Conservation (phyloP, 73 alveolate species). For the Strombidium stylifer region DNA sequence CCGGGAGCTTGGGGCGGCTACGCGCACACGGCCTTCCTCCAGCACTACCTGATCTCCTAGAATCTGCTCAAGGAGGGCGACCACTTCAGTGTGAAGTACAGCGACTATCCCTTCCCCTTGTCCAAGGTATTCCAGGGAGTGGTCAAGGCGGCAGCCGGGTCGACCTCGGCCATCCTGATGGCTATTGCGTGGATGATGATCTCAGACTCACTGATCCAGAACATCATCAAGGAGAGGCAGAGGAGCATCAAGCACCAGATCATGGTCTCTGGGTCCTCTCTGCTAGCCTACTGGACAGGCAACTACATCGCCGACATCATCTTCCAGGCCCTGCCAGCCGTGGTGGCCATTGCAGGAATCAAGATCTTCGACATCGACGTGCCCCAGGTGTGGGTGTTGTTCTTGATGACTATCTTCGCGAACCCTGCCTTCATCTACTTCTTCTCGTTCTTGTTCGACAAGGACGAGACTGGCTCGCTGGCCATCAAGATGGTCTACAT, state of each 20-base stretch:
- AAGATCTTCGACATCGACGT: constrained; percentile 32
- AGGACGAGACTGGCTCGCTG: constrained; percentile 68
- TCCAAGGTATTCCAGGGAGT: constrained; percentile 12
- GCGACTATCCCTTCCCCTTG: constrained; percentile 47
- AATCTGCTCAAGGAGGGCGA: too few species aligned
- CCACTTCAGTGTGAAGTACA: too few species aligned
- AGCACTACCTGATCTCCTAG: too few species aligned
- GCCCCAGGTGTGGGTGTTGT: constrained; percentile 56
- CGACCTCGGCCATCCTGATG: constrained; percentile 12
- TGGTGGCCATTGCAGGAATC: constrained; percentile 32
- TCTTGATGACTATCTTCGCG: constrained; percentile 53
- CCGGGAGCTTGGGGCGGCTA: too few species aligned
- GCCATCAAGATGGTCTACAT: constrained; percentile 49
- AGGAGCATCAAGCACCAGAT: constrained; percentile 89
- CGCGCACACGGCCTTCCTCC: too few species aligned
- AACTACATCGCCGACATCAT: constrained; percentile 88
- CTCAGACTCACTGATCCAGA: constrained; percentile 54
- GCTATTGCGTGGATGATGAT: constrained; percentile 57
- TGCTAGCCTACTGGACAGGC: constrained; percentile 91
- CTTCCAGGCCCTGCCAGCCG: constrained; percentile 62
- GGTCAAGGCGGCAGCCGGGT: constrained; percentile 30
- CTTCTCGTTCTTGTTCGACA: constrained; percentile 61
- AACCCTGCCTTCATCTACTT: constrained; percentile 65
- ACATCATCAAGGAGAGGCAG: constrained; percentile 82
- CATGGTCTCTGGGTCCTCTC: constrained; percentile 86